A percentile compares a stretch with the other conserved stretches of the same genome.
Evolutionary conservation across 2,329 filamentous ascomycete species (phyloP).

Genomic region (Fulvia fulva): DNA sequence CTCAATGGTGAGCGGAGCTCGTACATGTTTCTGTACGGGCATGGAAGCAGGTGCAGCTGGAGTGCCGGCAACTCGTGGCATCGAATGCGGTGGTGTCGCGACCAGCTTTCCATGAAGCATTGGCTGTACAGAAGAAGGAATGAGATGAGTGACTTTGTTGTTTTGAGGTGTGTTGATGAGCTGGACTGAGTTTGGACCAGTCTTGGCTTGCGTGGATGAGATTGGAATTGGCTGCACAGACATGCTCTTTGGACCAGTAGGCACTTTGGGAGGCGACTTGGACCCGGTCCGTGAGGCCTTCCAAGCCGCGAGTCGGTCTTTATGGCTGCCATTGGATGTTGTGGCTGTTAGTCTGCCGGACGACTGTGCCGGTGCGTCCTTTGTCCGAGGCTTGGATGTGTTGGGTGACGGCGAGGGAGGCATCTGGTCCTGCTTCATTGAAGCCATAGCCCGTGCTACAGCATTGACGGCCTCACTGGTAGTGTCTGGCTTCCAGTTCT

Average conservation of each 20-base stretch:
- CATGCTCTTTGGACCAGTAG: neutral
- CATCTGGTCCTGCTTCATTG: conserved; percentile 5
- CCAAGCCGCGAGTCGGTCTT: neutral
- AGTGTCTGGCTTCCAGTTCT: neutral
- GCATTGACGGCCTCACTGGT: conserved; percentile 16
- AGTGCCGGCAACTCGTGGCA: neutral
- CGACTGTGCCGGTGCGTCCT: conserved; percentile 2
- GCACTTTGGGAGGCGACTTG: neutral
- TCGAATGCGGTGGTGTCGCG: neutral
- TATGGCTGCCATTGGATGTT: neutral
- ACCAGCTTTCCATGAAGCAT: conserved; percentile 1
- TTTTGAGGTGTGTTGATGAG: conserved; percentile 12
- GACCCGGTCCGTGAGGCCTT: neutral
- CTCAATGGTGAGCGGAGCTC: conserved; percentile 21
- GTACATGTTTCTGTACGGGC: neutral
- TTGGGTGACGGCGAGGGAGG: conserved; percentile 10
- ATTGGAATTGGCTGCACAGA: neutral
- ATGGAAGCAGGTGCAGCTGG: neutral
- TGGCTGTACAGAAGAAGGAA: conserved; percentile 22
- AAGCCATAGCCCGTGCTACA: conserved; percentile 16
- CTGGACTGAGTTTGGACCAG: neutral
- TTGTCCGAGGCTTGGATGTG: conserved; percentile 7
- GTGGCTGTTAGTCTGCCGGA: neutral
- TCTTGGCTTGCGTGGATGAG: neutral
- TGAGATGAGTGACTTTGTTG: conserved; percentile 11